These are phyloP conservation scores for Penicillium olsonii DNA, from an alignment of 2,329 filamentous ascomycete genomes.

Conservation along the genomic window DNA sequence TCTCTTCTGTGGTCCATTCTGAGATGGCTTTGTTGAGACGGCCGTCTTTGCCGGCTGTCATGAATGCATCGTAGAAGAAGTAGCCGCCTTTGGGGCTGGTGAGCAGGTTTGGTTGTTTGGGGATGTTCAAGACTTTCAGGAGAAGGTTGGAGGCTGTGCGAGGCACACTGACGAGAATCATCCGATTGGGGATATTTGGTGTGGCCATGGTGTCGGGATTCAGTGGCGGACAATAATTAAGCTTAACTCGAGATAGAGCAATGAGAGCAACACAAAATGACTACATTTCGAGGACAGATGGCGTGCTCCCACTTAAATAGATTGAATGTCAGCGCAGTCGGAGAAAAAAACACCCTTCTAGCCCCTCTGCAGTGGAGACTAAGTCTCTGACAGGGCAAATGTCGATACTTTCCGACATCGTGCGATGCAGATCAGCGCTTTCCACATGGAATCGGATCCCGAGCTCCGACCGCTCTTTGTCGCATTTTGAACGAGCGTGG, in stretches of 20 bases:
- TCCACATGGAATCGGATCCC: not conserved
- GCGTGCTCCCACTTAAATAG: slow-evolving; percentile 8
- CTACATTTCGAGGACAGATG: slow-evolving; percentile 2
- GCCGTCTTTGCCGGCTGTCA: not conserved
- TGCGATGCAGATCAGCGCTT: not conserved
- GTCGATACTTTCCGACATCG: not conserved
- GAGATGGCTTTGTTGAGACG: slow-evolving; percentile 16
- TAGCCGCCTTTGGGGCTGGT: slow-evolving; percentile 12
- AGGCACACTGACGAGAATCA: slow-evolving; percentile 11
- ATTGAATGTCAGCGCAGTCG: not conserved
- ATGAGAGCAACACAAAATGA: slow-evolving; percentile 2
- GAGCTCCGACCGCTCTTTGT: not conserved
- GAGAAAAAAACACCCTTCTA: not conserved
- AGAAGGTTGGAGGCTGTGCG: slow-evolving; percentile 21
- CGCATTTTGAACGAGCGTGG: not conserved
- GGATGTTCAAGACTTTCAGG: slow-evolving; percentile 14
- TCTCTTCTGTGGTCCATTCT: slow-evolving; percentile 30
- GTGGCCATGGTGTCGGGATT: not conserved
- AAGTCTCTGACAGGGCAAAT: too few species aligned
- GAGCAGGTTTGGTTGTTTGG: slow-evolving; percentile 12
- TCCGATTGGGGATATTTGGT: not conserved
- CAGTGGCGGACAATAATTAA: slow-evolving; percentile 1
- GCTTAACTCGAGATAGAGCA: slow-evolving; percentile 2
- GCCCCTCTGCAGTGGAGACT: not conserved
- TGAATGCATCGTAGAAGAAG: slow-evolving; percentile 14